A percentile compares a stretch with the other conserved stretches of the same genome.
phyloP scores from a whole-genome alignment of 2,329 filamentous ascomycete species.

The Pestalotiopsis sp. region DNA sequence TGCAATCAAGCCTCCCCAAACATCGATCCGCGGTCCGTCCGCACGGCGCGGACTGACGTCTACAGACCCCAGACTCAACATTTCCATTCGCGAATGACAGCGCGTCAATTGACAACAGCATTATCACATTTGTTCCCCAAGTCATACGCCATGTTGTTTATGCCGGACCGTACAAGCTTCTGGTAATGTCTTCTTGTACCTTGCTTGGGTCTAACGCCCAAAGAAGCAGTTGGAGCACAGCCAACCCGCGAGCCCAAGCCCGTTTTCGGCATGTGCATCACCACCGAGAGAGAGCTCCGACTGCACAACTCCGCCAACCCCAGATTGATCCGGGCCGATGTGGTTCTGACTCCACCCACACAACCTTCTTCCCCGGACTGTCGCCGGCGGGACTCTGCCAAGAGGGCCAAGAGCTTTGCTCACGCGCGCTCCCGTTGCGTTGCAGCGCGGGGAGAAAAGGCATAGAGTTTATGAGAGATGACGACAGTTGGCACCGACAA shows the following conservation, averaged over 20 bases:
- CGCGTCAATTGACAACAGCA: background rate
- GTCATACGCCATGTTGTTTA: no score
- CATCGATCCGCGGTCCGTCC: background rate
- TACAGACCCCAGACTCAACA: background rate
- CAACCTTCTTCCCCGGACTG: background rate
- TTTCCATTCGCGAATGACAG: background rate
- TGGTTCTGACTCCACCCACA: background rate
- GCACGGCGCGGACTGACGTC: background rate
- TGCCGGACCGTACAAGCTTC: no score
- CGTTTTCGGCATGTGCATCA: slow-evolving; percentile 4
- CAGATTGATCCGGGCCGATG: slow-evolving; percentile 1
- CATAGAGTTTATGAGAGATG: background rate
- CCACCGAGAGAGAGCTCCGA: background rate
- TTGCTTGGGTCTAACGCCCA: background rate
- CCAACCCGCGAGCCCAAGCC: background rate
- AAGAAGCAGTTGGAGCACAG: background rate
- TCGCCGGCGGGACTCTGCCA: background rate
- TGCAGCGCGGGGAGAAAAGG: background rate
- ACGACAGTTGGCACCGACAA: background rate
- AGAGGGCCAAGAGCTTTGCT: background rate
- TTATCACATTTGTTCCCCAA: no score
- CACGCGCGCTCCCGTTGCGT: background rate
- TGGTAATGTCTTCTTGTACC: background rate
- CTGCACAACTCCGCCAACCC: background rate
- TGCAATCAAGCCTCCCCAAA: background rate